phyloP scores from a whole-genome alignment of 1,139 yeast genomes.

The Protomyces inouyei region DNA sequence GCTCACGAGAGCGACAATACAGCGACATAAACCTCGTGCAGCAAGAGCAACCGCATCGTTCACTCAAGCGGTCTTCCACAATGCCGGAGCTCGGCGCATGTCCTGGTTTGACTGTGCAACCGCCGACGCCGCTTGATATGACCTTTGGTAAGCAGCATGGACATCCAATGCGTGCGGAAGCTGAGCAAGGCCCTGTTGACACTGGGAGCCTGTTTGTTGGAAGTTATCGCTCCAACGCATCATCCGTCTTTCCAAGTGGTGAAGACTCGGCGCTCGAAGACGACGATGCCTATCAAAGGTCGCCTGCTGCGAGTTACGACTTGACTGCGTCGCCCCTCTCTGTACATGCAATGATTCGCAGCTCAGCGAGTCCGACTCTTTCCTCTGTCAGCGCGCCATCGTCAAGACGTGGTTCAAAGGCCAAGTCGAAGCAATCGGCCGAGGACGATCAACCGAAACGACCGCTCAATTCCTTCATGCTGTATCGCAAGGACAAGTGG shows the following conservation, averaged over 20 bases:
- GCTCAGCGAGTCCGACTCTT: not conserved
- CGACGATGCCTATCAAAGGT: not conserved
- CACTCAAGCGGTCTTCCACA: not conserved
- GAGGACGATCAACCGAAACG: slow-evolving; percentile 40
- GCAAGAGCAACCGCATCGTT: not conserved
- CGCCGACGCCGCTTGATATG: not conserved
- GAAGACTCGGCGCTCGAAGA: not conserved
- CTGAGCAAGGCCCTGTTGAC: not conserved
- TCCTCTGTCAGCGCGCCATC: not conserved
- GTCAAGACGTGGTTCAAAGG: not conserved
- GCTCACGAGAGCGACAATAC: not conserved
- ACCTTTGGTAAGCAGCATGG: not conserved
- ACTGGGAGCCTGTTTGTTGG: not conserved
- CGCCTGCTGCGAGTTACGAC: not conserved
- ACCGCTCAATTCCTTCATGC: slow-evolving; percentile 51
- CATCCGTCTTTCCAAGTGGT: not conserved
- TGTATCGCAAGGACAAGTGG: slow-evolving; percentile 40
- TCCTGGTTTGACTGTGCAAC: not conserved
- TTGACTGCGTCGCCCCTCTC: not conserved
- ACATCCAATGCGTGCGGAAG: not conserved
- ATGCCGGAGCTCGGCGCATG: not conserved
- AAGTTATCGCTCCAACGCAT: not conserved
- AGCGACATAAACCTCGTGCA: not conserved
- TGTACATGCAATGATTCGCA: not conserved
- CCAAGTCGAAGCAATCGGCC: not conserved